Percentiles rank a stretch among this genome's conserved stretches.
phyloP scores from a whole-genome alignment of 805 yeast species.

The Candida maesae region DNA sequence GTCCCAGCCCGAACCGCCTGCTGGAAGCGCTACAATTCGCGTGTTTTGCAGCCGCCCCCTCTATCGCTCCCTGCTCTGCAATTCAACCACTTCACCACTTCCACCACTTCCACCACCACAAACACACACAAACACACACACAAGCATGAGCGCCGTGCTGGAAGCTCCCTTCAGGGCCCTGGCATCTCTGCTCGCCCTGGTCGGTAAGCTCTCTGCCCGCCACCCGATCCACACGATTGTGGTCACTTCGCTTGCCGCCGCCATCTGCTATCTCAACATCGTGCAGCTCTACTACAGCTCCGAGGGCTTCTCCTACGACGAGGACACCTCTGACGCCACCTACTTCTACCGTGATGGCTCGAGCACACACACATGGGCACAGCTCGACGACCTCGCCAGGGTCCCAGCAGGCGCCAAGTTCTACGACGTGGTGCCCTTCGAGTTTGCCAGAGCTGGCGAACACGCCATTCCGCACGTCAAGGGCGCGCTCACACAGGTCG shows the following conservation, averaged over 20 bases:
- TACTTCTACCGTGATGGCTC: slow-evolving; percentile 37
- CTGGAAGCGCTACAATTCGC: slow-evolving; percentile 3
- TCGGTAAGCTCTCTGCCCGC: slow-evolving; percentile 57
- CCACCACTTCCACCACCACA: too few species aligned
- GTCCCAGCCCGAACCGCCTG: slow-evolving; percentile 1
- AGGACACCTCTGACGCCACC: slow-evolving; percentile 22
- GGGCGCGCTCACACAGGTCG: slow-evolving; percentile 37
- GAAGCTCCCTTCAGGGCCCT: slow-evolving; percentile 30
- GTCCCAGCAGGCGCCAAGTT: slow-evolving; percentile 39
- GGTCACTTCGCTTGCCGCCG: slow-evolving; percentile 66
- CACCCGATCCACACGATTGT: slow-evolving; percentile 87
- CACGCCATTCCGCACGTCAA: slow-evolving; percentile 40
- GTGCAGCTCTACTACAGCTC: slow-evolving; percentile 56
- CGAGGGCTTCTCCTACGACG: slow-evolving; percentile 30
- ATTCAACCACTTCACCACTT: too few species aligned
- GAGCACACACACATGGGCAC: slow-evolving; percentile 42
- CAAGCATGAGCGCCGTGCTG: slow-evolving; percentile 11
- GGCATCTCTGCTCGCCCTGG: slow-evolving; percentile 41
- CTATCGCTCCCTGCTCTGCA: slow-evolving; percentile 1
- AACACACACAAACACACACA: neutral
- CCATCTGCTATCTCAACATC: slow-evolving; percentile 73
- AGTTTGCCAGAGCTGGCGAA: slow-evolving; percentile 45
- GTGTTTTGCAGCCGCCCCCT: slow-evolving; percentile 1
- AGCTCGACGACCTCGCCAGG: slow-evolving; percentile 38
- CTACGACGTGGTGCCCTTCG: slow-evolving; percentile 50